A percentile compares a stretch with the other conserved stretches of the same genome.
Evolutionary conservation across 768 basidiomycete genomes (phyloP).

Genomic region (Daedaleopsis nitida): DNA sequence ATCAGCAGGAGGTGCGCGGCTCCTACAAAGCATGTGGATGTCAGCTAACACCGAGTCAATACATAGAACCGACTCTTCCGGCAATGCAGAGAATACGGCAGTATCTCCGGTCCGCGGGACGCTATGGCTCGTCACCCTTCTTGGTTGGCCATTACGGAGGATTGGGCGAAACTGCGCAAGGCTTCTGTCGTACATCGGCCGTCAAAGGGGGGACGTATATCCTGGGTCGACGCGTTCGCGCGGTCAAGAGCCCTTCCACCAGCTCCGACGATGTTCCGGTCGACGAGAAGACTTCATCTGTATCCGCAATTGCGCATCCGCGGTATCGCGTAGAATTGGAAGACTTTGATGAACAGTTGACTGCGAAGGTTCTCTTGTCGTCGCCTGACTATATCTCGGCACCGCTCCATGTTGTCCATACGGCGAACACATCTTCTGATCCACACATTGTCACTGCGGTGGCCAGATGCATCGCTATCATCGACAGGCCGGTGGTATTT

Average conservation of each 20-base stretch:
- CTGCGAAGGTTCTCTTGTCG: conserved; percentile 57
- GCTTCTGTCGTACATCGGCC: conserved; percentile 85
- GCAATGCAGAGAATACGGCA: conserved; percentile 70
- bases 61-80: conserved; percentile 63
- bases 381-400: conserved; percentile 37
- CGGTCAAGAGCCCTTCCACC: conserved; percentile 25
- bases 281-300: conserved; percentile 5
- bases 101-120: conserved; percentile 78
- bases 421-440: background rate
- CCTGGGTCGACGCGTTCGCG: conserved; percentile 52
- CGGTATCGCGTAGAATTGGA: conserved; percentile 53
- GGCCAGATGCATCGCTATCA: conserved; percentile 53
- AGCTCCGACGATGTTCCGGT: conserved; percentile 12
- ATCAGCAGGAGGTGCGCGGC: conserved; percentile 53
- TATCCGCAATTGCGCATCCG: background rate
- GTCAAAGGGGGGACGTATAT: conserved; percentile 79
- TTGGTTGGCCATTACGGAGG: conserved; percentile 96
- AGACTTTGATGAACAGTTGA: conserved; percentile 61
- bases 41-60: background rate
- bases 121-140: conserved; percentile 88
- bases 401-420: background rate
- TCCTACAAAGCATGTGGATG: background rate
- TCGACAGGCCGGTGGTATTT: conserved; percentile 43
- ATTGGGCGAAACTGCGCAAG: conserved; percentile 89
- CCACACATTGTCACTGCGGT: conserved; percentile 25